A percentile compares a stretch with the other conserved stretches of the same genome.
These are phyloP conservation scores for Teratosphaeria zuluensis DNA, from an alignment of 2,329 filamentous ascomycete species.

Conservation along the genomic window DNA sequence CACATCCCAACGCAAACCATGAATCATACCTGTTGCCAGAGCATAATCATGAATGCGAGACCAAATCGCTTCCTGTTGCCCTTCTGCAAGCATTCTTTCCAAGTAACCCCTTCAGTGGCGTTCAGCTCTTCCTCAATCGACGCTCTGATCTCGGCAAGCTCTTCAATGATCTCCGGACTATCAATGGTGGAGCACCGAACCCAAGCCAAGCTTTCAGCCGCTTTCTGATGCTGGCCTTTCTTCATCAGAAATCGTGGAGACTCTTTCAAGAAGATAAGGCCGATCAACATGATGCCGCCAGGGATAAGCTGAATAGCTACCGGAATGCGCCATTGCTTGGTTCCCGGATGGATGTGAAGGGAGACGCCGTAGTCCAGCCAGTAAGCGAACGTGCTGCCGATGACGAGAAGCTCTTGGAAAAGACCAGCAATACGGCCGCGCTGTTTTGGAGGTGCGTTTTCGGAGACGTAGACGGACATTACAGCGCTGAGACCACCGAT, in stretches of 20 bases:
- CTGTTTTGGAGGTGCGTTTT: slow-evolving; percentile 50
- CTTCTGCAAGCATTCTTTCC: slow-evolving; percentile 25
- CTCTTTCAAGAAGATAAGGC: slow-evolving; percentile 44
- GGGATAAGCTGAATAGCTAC: slow-evolving; percentile 45
- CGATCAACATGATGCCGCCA: slow-evolving; percentile 39
- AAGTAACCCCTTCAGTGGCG: slow-evolving; percentile 32
- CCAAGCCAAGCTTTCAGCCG: slow-evolving; percentile 30
- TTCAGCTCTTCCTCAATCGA: slow-evolving; percentile 34
- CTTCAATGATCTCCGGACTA: slow-evolving; percentile 27
- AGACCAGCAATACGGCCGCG: slow-evolving; percentile 49
- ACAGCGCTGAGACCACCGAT: slow-evolving; percentile 46
- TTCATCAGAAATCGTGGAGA: slow-evolving; percentile 47
- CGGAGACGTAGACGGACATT: slow-evolving; percentile 49
- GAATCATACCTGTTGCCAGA: slow-evolving; percentile 26
- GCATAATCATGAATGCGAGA: slow-evolving; percentile 39
- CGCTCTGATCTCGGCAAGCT: slow-evolving; percentile 34
- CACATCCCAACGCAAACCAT: slow-evolving; percentile 20
- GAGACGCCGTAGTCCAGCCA: slow-evolving; percentile 45
- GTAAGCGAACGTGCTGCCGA: slow-evolving; percentile 41
- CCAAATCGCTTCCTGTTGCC: slow-evolving; percentile 43
- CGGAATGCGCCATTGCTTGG: slow-evolving; percentile 45
- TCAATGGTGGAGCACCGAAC: slow-evolving; percentile 29
- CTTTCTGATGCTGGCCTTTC: slow-evolving; percentile 38
- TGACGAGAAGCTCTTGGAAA: slow-evolving; percentile 49
- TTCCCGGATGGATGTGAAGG: slow-evolving; percentile 32